Percentiles rank a stretch among this genome's conserved stretches.
phyloP scores from a whole-genome alignment of 495 filamentous ascomycete genomes.

The Penicillium pulvis region DNA sequence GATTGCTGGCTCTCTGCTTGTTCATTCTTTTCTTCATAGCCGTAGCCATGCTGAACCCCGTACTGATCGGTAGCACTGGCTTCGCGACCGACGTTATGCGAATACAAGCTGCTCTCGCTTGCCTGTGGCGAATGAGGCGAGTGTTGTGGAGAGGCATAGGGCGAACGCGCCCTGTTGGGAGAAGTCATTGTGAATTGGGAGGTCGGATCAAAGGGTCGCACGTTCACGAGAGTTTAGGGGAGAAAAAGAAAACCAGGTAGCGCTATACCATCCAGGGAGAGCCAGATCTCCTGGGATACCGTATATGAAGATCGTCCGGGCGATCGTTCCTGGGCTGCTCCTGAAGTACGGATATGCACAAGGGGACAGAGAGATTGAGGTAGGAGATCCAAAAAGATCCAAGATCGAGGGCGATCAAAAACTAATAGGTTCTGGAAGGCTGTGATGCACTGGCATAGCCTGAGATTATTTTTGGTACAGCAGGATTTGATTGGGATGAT shows the following conservation, averaged over 20 bases:
- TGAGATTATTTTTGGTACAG: conserved; percentile 29
- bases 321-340: not conserved
- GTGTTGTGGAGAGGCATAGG: conserved; percentile 14
- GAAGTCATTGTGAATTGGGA: conserved; percentile 14
- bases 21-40: conserved; percentile 32
- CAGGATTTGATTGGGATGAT: conserved; percentile 20
- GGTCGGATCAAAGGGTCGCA: not conserved
- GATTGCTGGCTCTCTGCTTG: conserved; percentile 29
- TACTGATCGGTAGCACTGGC: conserved; percentile 8
- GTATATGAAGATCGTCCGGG: conserved; percentile 1
- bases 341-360: not conserved
- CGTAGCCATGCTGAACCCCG: conserved; percentile 27
- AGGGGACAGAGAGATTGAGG: not conserved
- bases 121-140: conserved; percentile 26
- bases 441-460: conserved; percentile 10
- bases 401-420: not conserved
- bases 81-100: conserved; percentile 5
- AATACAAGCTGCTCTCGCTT: conserved; percentile 27
- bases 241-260: not conserved
- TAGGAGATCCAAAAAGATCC: not conserved
- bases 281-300: conserved; percentile 14
- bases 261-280: conserved; percentile 18
- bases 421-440: conserved; percentile 1
- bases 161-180: conserved; percentile 19
- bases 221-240: not conserved